A percentile compares a stretch with the other conserved stretches of the same genome.
Evolutionary conservation across 345 rosid genomes (phyloP).

Genomic region (Gossypium herbaceum): DNA sequence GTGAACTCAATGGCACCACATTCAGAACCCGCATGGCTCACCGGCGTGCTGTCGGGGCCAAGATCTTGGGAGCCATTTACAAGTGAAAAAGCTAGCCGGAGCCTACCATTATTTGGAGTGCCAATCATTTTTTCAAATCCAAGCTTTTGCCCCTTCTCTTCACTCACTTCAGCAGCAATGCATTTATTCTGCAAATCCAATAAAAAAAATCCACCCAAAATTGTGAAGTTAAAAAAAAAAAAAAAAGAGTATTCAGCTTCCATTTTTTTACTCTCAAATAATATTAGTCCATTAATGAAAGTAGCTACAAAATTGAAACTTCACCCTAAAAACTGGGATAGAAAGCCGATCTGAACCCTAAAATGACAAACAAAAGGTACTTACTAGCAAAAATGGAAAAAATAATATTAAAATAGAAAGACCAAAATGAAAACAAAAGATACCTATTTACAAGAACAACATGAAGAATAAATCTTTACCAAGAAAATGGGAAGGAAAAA

Average conservation of each 20-base stretch:
- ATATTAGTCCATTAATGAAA: conserved; percentile 9
- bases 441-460: conserved; percentile 18
- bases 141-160: conserved; percentile 15
- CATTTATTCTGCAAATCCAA: conserved; percentile 25
- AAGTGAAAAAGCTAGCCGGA: conserved; percentile 52
- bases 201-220: background rate
- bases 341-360: background rate
- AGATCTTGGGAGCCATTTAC: conserved; percentile 57
- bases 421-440: conserved; percentile 5
- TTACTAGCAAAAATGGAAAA: conserved; percentile 4
- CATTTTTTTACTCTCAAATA: background rate
- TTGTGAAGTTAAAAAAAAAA: background rate
- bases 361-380: conserved; percentile 3
- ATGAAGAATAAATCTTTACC: conserved; percentile 4
- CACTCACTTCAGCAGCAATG: conserved; percentile 26
- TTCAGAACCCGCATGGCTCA: conserved; percentile 57
- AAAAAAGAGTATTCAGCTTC: background rate
- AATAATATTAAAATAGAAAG: conserved; percentile 1
- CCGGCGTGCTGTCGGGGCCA: conserved; percentile 44
- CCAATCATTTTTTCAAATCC: conserved; percentile 42
- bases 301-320: conserved; percentile 8
- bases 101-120: conserved; percentile 42
- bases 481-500: background rate
- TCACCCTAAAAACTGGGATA: background rate
- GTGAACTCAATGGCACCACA: conserved; percentile 51